Conservation (phyloP, 208 protist genomes). For the Crithidia mellificae region DNA sequence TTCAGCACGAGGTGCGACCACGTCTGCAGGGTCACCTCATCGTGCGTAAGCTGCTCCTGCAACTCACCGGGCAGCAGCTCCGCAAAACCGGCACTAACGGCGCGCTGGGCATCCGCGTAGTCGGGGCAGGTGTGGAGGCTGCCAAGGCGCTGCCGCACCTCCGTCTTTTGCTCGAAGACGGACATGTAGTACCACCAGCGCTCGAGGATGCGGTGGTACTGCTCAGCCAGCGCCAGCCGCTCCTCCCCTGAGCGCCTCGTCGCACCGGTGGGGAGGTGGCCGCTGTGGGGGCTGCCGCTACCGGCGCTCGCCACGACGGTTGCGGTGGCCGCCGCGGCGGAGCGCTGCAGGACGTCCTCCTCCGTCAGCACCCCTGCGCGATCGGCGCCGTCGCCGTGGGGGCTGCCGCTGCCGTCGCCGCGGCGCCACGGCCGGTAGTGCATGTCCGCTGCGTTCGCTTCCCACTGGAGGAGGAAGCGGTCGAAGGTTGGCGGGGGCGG, state of each 20-base stretch:
- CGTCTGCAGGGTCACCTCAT: constrained; percentile 24
- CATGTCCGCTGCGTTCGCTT: constrained; percentile 21
- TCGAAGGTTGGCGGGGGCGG: constrained; percentile 28
- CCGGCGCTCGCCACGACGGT: constrained; percentile 1
- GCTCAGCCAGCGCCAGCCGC: constrained; percentile 6
- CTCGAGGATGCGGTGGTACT: constrained; percentile 31
- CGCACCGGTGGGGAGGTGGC: not conserved
- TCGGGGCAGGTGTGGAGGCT: constrained; percentile 14
- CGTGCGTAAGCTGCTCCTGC: constrained; percentile 9
- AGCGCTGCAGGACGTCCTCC: constrained; percentile 6
- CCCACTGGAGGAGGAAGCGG: constrained; percentile 20
- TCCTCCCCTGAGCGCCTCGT: constrained; percentile 3
- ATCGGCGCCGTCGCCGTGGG: constrained; percentile 2
- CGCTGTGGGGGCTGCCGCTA: not conserved
- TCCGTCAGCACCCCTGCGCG: not conserved
- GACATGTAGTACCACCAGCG: constrained; percentile 34
- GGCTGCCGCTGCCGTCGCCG: constrained; percentile 5
- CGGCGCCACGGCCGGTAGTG: constrained; percentile 9
- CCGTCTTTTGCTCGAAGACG: constrained; percentile 21
- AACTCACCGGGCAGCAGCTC: constrained; percentile 9
- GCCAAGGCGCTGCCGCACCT: constrained; percentile 26
- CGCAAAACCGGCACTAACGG: not conserved
- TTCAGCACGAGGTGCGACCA: constrained; percentile 25
- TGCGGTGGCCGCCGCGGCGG: not conserved
- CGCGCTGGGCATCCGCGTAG: constrained; percentile 19